Evolutionary conservation across 805 yeast species (phyloP).

Genomic region (Candida germanica): DNA sequence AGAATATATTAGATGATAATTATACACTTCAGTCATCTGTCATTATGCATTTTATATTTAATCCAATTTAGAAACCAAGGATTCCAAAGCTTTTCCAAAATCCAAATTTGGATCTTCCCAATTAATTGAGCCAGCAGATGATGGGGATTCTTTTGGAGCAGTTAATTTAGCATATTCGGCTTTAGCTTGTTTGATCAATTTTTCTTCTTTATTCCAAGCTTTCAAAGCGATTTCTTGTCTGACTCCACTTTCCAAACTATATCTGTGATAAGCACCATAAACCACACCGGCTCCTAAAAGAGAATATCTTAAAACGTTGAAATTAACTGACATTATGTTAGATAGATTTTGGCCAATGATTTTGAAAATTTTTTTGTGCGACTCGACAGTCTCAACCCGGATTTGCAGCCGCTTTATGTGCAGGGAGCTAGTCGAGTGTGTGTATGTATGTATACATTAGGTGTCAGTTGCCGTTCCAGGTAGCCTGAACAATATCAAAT

Average conservation of each 20-base stretch:
- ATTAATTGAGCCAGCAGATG: slow-evolving; percentile 53
- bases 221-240: slow-evolving; percentile 53
- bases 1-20: no score
- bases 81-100: slow-evolving; percentile 65
- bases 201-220: slow-evolving; percentile 62
- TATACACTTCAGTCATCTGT: no score
- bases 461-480: no score
- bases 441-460: no score
- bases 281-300: slow-evolving; percentile 84
- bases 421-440: no score
- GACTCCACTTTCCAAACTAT: slow-evolving; percentile 59
- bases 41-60: no score
- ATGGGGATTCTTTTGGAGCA: slow-evolving; percentile 35
- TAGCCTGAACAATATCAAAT: no score
- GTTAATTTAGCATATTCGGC: slow-evolving; percentile 74
- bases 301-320: slow-evolving; percentile 87
- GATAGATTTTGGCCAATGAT: slow-evolving; percentile 5
- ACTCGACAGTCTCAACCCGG: neutral
- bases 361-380: slow-evolving; percentile 1
- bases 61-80: slow-evolving; percentile 56
- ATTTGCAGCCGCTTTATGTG: neutral
- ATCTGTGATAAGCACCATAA: slow-evolving; percentile 86
- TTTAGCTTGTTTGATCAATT: slow-evolving; percentile 84
- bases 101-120: slow-evolving; percentile 91
- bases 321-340: slow-evolving; percentile 17